Percentiles rank a stretch among this genome's conserved stretches.
These are phyloP conservation scores for Aspergillus caelatus DNA, from an alignment of 2,329 filamentous ascomycete species.

Conservation along the genomic window DNA sequence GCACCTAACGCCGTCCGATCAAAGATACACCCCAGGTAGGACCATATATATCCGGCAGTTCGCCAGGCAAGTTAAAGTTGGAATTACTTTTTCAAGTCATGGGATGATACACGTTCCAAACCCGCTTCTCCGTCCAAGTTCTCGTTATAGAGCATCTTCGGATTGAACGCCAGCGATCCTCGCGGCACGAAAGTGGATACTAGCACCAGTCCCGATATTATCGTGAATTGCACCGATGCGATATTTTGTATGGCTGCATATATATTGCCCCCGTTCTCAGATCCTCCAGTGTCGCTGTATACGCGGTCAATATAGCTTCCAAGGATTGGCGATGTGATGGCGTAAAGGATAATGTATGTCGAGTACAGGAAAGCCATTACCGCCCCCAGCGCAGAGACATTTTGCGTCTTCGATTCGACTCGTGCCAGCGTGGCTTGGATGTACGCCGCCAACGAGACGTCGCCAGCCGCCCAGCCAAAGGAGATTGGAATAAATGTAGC, in stretches of 20 bases:
- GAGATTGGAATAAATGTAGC: conserved; percentile 18
- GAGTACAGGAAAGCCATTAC: conserved; percentile 22
- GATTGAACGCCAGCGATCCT: conserved; percentile 16
- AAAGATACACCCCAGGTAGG: neutral
- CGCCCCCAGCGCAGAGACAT: conserved; percentile 18
- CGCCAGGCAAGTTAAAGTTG: neutral
- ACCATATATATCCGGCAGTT: neutral
- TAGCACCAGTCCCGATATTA: conserved; percentile 16
- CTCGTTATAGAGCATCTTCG: conserved; percentile 15
- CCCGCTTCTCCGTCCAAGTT: conserved; percentile 14
- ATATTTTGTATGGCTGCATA: conserved; percentile 17
- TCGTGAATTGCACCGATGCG: conserved; percentile 16
- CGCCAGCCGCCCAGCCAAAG: conserved; percentile 21
- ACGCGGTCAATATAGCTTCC: conserved; percentile 22
- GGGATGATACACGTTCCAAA: conserved; percentile 11
- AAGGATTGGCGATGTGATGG: conserved; percentile 19
- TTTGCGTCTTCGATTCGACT: conserved; percentile 16
- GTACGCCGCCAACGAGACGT: conserved; percentile 21
- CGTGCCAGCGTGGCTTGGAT: conserved; percentile 19
- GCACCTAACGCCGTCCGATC: neutral
- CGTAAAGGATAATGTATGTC: conserved; percentile 19
- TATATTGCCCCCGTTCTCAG: conserved; percentile 17
- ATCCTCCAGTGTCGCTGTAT: conserved; percentile 15
- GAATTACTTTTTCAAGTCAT: conserved; percentile 5
- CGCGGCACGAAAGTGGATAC: conserved; percentile 17